Evolutionary conservation across 495 filamentous ascomycete genomes (phyloP).

Genomic region (Peziza echinospora): DNA sequence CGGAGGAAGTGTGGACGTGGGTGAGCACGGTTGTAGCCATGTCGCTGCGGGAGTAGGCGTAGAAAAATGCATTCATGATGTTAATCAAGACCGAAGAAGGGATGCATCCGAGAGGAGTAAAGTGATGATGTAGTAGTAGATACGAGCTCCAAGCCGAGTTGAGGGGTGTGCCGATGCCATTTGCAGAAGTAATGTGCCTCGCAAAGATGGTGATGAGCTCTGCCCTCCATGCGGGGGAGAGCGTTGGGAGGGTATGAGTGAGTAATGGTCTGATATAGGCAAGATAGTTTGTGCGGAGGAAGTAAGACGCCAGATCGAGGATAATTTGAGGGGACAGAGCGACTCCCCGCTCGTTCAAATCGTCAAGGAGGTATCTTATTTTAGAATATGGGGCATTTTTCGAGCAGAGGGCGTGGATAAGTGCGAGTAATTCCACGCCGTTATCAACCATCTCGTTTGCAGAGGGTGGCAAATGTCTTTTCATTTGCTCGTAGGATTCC

Average conservation of each 20-base stretch:
- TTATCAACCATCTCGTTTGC: constrained; percentile 8
- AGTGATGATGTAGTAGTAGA: constrained; percentile 48
- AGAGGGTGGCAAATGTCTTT: constrained; percentile 9
- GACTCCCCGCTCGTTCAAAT: constrained; percentile 48
- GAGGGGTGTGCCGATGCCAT: constrained; percentile 32
- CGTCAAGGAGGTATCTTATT: constrained; percentile 36
- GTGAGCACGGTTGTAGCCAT: constrained; percentile 70
- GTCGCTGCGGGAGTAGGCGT: constrained; percentile 49
- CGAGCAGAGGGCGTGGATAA: constrained; percentile 44
- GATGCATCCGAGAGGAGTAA: constrained; percentile 45
- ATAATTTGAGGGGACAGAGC: constrained; percentile 51
- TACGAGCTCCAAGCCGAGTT: constrained; percentile 61
- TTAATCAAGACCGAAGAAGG: constrained; percentile 47
- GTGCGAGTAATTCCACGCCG: constrained; percentile 3
- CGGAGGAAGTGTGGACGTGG: constrained; percentile 84
- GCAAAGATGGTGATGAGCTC: constrained; percentile 41
- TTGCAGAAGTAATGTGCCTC: constrained; percentile 35
- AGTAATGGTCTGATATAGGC: neutral
- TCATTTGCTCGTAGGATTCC: constrained; percentile 36
- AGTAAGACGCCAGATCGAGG: constrained; percentile 32
- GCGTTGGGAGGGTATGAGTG: constrained; percentile 17
- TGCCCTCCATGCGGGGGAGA: constrained; percentile 37
- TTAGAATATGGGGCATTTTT: neutral
- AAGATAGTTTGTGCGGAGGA: neutral
- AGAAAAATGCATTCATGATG: constrained; percentile 32